These are phyloP conservation scores for Thuja plicata DNA, from an alignment of 83 land plant species.

Conservation along the genomic window DNA sequence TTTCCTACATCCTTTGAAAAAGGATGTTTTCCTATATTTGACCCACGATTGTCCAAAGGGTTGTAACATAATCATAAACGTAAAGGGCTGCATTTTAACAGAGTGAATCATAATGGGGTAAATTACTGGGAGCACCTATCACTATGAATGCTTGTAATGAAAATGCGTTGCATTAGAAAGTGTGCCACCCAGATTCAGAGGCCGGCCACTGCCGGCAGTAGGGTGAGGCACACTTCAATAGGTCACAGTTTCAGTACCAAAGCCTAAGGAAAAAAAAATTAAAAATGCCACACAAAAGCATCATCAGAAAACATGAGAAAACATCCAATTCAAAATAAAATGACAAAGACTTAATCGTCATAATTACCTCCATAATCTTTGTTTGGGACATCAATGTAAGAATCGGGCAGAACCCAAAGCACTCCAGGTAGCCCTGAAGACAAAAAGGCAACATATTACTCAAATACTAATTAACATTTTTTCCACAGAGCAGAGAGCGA, in stretches of 20 bases:
- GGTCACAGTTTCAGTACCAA: not conserved
- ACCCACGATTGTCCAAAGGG: not conserved
- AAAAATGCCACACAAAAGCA: not conserved
- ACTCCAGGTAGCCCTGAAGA: constrained; percentile 60
- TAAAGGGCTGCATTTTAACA: not conserved
- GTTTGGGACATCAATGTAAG: constrained; percentile 78
- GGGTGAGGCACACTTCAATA: not conserved
- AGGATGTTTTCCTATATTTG: not conserved
- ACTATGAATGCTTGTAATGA: not conserved
- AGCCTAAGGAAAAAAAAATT: not conserved
- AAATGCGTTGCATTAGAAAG: not conserved
- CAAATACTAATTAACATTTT: not conserved
- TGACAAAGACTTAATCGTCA: not conserved
- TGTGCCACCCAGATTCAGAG: not conserved
- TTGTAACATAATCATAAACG: no score
- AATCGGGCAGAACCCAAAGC: constrained; percentile 82
- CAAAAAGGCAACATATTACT: not conserved
- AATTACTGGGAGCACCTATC: not conserved
- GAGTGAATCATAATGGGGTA: not conserved
- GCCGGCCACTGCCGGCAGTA: not conserved
- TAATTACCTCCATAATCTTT: constrained; percentile 75
- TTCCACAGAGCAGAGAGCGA: not conserved
- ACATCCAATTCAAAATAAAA: not conserved
- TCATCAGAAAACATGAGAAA: not conserved
- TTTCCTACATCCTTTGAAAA: not conserved